Conservation (phyloP, 495 filamentous ascomycete species). For the Aspergillus sclerotiicarbonarius region DNA sequence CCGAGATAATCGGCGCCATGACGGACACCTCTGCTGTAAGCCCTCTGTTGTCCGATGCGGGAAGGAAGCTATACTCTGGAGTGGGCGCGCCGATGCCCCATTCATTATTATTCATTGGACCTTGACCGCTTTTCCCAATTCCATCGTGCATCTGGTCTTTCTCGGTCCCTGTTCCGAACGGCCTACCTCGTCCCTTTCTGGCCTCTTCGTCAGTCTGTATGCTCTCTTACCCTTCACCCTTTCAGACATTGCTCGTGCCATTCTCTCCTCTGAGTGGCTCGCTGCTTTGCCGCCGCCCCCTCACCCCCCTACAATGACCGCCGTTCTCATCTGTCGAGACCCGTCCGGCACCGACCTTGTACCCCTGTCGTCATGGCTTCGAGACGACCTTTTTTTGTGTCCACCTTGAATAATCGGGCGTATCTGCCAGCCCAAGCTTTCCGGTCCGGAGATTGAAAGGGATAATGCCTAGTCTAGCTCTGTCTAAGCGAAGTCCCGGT, state of each 20-base stretch:
- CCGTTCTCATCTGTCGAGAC: constrained; percentile 20
- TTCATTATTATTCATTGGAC: constrained; percentile 8
- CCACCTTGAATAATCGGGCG: constrained; percentile 19
- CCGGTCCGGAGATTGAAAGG: constrained; percentile 27
- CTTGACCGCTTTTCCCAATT: constrained; percentile 25
- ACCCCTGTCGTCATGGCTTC: constrained; percentile 25
- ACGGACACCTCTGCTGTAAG: background rate
- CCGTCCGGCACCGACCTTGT: constrained; percentile 19
- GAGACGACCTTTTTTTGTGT: constrained; percentile 15
- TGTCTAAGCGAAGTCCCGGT: constrained; percentile 22
- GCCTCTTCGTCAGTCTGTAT: constrained; percentile 8
- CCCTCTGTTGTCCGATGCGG: constrained; percentile 14
- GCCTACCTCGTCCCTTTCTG: constrained; percentile 3
- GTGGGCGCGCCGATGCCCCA: constrained; percentile 12
- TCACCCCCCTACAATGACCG: constrained; percentile 16
- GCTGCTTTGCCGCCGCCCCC: constrained; percentile 19
- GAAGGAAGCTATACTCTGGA: constrained; percentile 15
- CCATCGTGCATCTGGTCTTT: background rate
- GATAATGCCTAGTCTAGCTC: constrained; percentile 21
- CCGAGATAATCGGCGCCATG: constrained; percentile 12
- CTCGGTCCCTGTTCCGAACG: background rate
- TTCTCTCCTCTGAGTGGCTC: constrained; percentile 20
- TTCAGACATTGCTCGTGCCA: constrained; percentile 8
- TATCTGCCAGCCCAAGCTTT: constrained; percentile 20
- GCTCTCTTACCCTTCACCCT: constrained; percentile 14